Evolutionary conservation across 1,284 basidiomycete species (phyloP), one percentile per base, ranked within the genome.

Genomic region (Exobasidium cylindrosporum): DNA sequence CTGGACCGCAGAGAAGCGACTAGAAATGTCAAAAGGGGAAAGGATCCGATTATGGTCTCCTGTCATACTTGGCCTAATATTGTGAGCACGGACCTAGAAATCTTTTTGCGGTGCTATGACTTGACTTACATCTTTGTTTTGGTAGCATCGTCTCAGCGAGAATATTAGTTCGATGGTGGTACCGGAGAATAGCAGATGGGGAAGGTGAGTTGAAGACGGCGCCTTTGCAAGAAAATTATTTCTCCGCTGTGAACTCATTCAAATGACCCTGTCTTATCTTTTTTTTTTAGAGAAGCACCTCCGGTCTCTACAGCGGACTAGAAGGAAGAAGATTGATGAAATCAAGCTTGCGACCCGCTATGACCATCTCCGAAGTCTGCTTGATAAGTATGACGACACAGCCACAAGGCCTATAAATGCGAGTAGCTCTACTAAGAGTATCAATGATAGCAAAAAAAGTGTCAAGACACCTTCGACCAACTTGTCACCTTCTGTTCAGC

Each of bases 311-410:
- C 85, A 90, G 69, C 88, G 88, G 74, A 84, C 89, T 74, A 92
- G 94, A 71, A 87, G 90, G 40, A 85, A 86, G 44, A 94, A 92
- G 78, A 86, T 99, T 30, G 94, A 96, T 70, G 94, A 97, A 76
- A 90, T 98, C 72, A 99, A 99, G 84, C 90, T 92, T 82, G 92
- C 91, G 73, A 97, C 93, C 0, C 94, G 95, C 73, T 99, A 91
- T 81, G 92, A 99, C 79, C 87, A 87, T 28, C 95, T 93, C 17
- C 87, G 90, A 57, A 89, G 88, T 72, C 85, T 99, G 53, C 84
- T 99, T 14, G 92, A 97, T 78, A 87, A 88, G 63, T 97, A 97
- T 76, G 95, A 96, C 67, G 89, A 90, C 45, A 77, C 6, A 31
- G 32, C 61, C 6, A 52, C 45, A 3, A 55, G 47, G 13, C 21